Base-by-base conservation (phyloP, 805 yeast genomes). In the Wickerhamomyces sydowiorum region DNA sequence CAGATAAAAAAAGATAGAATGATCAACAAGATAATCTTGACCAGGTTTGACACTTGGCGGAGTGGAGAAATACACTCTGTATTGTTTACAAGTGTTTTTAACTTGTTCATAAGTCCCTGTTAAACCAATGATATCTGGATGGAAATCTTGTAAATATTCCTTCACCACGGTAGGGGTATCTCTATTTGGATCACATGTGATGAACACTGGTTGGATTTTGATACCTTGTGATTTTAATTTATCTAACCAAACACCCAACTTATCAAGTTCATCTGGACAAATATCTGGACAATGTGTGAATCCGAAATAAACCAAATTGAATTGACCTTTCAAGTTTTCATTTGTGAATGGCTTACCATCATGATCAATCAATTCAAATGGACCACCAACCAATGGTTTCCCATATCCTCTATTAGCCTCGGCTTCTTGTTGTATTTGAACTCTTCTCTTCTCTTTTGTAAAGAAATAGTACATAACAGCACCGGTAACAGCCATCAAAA, bases 201-300 rank as follows among this genome's bases (percentile, higher is more conserved):
- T 83, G 62, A 93, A 93, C 18, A 93, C 66, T 0, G 98, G 96
- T 63, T 85, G 95, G 40, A 91, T 57, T 36, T 76, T 67, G 45
- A 83, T 75, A 9, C 73, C 71, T 41, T 78, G 71, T 35, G 62
- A 59, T 57, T 83, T 79, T 57, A 91, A 70, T 29, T 70, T 73
- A 49, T 75, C 77, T 56, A 76, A 69, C 74, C 69, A 76, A 38
- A 67, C 72, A 5, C 96, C 91, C 59, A 93, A 73, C 59, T 91
- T 87, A 61, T 93, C 99, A 45, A 93, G 75, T 62, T 93, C 99
- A 62, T 93, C 99, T 10, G 99, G 99, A 64, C 99, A 93, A 41
- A 93, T 90, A 65, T 93, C 99, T 7, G 99, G 99, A 66, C 99
- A 93, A 65, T 90, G 90, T 4, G 96, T 86, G 69, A 93, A 93